Evolutionary conservation across 1,284 basidiomycete species (phyloP), one percentile per base, ranked within the genome.

Genomic region (Grifola frondosa): DNA sequence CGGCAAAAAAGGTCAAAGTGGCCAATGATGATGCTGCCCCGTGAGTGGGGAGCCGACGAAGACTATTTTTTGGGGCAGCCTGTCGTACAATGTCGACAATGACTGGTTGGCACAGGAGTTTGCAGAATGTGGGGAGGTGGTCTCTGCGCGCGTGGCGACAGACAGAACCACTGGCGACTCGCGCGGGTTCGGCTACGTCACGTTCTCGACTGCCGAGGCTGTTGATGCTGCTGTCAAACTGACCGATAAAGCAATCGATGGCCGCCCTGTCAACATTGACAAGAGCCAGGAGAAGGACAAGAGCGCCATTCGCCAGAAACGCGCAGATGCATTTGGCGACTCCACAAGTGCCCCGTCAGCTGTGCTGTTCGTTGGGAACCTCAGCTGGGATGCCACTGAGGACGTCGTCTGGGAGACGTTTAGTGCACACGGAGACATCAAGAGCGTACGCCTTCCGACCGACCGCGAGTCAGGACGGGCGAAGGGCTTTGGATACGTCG

Each of bases 31-130:
- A 71, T 33, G 76, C 80, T 37, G 74, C 56, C 23, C 66, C 31
- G 65, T 69, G 68, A 73, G 24, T 69, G 64, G 59, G 19, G 78
- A 79, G 50, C 77, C 80, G 50, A 78, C 75, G 35, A 86, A 79
- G 63, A 87, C 84, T 40, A 80, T 98, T 59, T 99, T 95, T 63
- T 92, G 99, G 56, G 96, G 96, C 42, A 82, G 83, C 52, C 79
- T 99, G 38, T 96, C 92, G 24, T 99, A 94, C 94, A 94, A 93
- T 66, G 87, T 99, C 56, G 96, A 98, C 76, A 90, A 94, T 66
- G 96, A 97, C 68, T 93, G 94, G 80, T 84, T 99, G 54, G 81
- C 85, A 41, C 80, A 84, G 66, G 96, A 97, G 68, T 98, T 99
- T 59, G 83, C 85, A 37, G 75, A 79, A 42, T 95, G 85, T 61